These are phyloP conservation scores for Mycena chlorophos DNA, from an alignment of 768 basidiomycete species.

Conservation along the genomic window DNA sequence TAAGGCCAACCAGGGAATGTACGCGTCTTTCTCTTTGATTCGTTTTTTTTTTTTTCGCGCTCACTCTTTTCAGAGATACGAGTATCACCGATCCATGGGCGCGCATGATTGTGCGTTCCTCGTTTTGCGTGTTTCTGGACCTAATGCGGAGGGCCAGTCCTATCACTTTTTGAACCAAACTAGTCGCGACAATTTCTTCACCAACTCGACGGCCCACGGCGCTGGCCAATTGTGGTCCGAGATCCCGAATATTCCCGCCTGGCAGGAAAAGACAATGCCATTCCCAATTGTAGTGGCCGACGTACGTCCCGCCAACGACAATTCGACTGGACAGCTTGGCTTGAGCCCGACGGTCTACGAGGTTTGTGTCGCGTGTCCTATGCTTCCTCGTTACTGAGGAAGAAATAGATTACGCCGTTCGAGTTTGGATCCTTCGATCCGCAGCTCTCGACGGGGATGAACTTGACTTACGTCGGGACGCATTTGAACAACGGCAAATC, in stretches of 20 bases:
- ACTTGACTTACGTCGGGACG: conserved; percentile 65
- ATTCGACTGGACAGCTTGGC: conserved; percentile 39
- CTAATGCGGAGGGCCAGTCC: background rate
- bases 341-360: conserved; percentile 56
- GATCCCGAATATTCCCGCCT: conserved; percentile 51
- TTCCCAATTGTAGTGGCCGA: conserved; percentile 69
- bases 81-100: conserved; percentile 66
- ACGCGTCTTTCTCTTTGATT: conserved; percentile 26
- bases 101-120: conserved; percentile 51
- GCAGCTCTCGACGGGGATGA: conserved; percentile 66
- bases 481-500: conserved; percentile 58
- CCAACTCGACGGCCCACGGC: conserved; percentile 60
- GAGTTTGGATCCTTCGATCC: conserved; percentile 79
- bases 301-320: conserved; percentile 49
- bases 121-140: background rate
- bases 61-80: conserved; percentile 47
- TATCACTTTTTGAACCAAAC: conserved; percentile 78
- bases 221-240: conserved; percentile 72
- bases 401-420: conserved; percentile 52
- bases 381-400: background rate
- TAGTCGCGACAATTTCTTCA: conserved; percentile 56
- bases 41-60: background rate
- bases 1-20: conserved; percentile 57
- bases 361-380: conserved; percentile 32
- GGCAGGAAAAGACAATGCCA: conserved; percentile 50